phyloP scores from a whole-genome alignment of 306 rosid genomes.

The Fragaria nilgerrensis region DNA sequence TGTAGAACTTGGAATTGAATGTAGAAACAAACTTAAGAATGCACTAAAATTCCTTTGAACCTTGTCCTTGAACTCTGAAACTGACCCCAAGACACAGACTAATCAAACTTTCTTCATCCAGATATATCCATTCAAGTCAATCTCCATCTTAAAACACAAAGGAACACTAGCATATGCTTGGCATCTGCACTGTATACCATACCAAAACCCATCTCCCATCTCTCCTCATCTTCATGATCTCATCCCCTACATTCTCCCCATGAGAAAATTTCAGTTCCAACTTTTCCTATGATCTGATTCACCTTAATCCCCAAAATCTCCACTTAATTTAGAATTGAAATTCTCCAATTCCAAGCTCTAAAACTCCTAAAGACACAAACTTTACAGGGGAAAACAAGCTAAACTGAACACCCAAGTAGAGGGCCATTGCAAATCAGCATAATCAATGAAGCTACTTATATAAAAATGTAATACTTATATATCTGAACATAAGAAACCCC shows the following conservation, averaged over 20 bases:
- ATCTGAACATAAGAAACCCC: neutral
- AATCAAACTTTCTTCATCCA: neutral
- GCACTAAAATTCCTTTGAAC: neutral
- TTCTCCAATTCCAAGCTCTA: neutral
- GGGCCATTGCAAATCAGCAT: slow-evolving; percentile 6
- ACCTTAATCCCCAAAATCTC: neutral
- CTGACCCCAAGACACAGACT: neutral
- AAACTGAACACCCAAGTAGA: neutral
- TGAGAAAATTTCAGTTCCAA: neutral
- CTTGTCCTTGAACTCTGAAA: neutral
- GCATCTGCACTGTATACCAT: neutral
- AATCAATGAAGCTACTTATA: neutral
- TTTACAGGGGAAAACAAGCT: neutral
- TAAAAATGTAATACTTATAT: neutral
- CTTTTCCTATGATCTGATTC: neutral
- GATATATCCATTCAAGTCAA: neutral
- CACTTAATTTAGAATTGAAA: neutral
- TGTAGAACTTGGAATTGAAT: neutral
- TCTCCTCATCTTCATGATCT: neutral
- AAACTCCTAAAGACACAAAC: neutral
- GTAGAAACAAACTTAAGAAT: neutral
- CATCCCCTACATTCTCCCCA: neutral
- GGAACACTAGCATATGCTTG: neutral
- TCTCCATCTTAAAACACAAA: neutral
- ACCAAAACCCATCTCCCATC: neutral